Percentiles rank a stretch among this genome's conserved stretches.
Evolutionary conservation across 495 filamentous ascomycete genomes (phyloP).

Genomic region (Tuber indicum): DNA sequence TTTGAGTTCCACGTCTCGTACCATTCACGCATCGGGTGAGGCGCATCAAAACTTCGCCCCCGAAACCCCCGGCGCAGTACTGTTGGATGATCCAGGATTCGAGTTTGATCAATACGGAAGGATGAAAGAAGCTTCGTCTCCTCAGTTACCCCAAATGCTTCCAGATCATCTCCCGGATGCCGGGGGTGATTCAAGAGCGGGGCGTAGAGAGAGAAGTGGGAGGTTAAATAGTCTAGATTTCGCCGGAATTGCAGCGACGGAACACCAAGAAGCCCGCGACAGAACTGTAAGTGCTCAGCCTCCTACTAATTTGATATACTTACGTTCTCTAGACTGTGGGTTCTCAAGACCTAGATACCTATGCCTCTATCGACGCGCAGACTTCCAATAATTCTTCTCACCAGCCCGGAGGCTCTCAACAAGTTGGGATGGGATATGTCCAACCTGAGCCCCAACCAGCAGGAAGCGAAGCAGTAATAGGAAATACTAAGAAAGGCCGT

Average conservation of each 20-base stretch:
- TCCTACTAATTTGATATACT: not conserved
- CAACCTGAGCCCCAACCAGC: not conserved
- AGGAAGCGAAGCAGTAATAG: not conserved
- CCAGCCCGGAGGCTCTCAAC: not conserved
- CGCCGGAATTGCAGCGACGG: slow-evolving; percentile 43
- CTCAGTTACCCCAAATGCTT: slow-evolving; percentile 9
- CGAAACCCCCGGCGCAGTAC: not conserved
- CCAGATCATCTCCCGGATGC: slow-evolving; percentile 5
- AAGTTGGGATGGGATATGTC: not conserved
- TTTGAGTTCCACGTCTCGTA: slow-evolving; percentile 19
- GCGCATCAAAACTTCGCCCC: slow-evolving; percentile 48
- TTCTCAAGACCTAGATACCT: not conserved
- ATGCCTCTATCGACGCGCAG: not conserved
- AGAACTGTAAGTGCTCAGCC: slow-evolving; percentile 8
- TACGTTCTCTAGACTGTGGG: not conserved
- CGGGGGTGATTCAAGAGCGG: slow-evolving; percentile 15
- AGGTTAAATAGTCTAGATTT: slow-evolving; percentile 46
- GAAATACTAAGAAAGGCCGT: slow-evolving; percentile 31
- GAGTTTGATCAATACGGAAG: slow-evolving; percentile 61
- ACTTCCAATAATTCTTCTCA: not conserved
- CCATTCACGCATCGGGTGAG: slow-evolving; percentile 36
- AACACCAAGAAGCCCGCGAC: slow-evolving; percentile 44
- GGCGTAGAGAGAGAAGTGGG: slow-evolving; percentile 18
- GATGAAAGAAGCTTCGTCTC: slow-evolving; percentile 45
- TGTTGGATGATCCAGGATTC: slow-evolving; percentile 57